These are phyloP conservation scores for Daedaleopsis nitida DNA, from an alignment of 768 basidiomycete genomes.

Conservation along the genomic window DNA sequence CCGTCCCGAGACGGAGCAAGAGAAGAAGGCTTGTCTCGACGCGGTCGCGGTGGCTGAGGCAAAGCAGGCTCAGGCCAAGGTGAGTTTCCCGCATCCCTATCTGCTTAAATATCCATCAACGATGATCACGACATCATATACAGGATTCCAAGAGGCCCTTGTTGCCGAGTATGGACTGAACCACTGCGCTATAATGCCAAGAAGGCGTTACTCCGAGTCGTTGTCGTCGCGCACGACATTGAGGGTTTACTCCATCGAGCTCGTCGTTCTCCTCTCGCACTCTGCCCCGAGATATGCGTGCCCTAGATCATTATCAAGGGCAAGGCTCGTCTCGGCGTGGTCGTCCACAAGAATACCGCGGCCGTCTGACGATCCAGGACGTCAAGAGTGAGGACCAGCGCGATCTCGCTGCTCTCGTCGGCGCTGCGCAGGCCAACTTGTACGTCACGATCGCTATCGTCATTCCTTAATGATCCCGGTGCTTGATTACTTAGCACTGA, in stretches of 20 bases:
- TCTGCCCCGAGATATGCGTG: slow-evolving; percentile 99
- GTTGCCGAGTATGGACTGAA: slow-evolving; percentile 97
- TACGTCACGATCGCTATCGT: slow-evolving; percentile 42
- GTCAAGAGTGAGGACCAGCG: slow-evolving; percentile 93
- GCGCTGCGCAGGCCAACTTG: slow-evolving; percentile 98
- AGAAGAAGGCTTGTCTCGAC: slow-evolving; percentile 94
- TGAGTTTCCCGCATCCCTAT: slow-evolving; percentile 21
- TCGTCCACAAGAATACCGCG: slow-evolving; percentile 98
- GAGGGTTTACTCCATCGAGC: slow-evolving; percentile 99
- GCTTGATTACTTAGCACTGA: slow-evolving; percentile 55
- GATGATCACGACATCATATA: background rate
- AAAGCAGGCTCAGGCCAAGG: slow-evolving; percentile 65
- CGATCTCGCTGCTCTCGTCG: slow-evolving; percentile 89
- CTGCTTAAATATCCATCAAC: background rate
- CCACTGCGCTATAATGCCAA: slow-evolving; percentile 96
- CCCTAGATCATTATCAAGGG: slow-evolving; percentile 98
- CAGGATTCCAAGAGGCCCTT: slow-evolving; percentile 92
- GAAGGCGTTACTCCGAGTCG: slow-evolving; percentile 94
- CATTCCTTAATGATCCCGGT: background rate
- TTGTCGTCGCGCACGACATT: slow-evolving; percentile 96
- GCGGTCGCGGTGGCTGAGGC: slow-evolving; percentile 76
- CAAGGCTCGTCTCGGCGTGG: slow-evolving; percentile 96
- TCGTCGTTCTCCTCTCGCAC: slow-evolving; percentile 98
- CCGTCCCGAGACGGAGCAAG: slow-evolving; percentile 90
- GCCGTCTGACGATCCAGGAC: slow-evolving; percentile 90